Percentiles rank a stretch among this genome's conserved stretches.
phyloP scores from a whole-genome alignment of 495 filamentous ascomycete species.

The Gamarada debralockiae region DNA sequence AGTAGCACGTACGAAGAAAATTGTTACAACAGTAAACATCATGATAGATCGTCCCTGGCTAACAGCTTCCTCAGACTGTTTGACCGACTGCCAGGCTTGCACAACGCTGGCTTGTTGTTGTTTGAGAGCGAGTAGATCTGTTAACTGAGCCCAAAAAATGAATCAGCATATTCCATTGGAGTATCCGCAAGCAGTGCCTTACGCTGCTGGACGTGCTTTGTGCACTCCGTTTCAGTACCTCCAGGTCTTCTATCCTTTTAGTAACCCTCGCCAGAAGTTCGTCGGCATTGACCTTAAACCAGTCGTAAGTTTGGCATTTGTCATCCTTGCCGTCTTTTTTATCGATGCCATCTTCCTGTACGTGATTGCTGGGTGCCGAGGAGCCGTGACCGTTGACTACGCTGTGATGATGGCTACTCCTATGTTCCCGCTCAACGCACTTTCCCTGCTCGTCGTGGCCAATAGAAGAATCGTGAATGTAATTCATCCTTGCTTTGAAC shows the following conservation, averaged over 20 bases:
- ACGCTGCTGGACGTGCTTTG: conserved; percentile 2
- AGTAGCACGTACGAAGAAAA: not conserved
- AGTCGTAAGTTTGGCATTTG: not conserved
- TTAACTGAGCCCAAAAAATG: not conserved
- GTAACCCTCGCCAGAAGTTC: not conserved
- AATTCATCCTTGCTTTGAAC: not conserved
- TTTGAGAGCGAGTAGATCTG: not conserved
- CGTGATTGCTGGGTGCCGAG: not conserved
- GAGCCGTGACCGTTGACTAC: not conserved
- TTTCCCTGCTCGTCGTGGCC: not conserved
- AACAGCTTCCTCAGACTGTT: conserved; percentile 1
- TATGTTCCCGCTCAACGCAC: not conserved
- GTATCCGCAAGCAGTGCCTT: not conserved
- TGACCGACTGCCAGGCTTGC: conserved; percentile 1
- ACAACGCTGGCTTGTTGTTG: not conserved
- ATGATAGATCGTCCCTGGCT: not conserved
- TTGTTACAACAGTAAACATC: not conserved
- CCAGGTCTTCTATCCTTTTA: not conserved
- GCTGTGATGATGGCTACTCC: not conserved
- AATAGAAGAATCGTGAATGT: no score
- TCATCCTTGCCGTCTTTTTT: not conserved
- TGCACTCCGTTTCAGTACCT: not conserved
- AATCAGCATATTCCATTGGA: no score
- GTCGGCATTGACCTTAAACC: not conserved
- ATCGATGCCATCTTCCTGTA: not conserved